Evolutionary conservation across 1,284 basidiomycete genomes (phyloP).

Genomic region (Pseudozyma sp.): DNA sequence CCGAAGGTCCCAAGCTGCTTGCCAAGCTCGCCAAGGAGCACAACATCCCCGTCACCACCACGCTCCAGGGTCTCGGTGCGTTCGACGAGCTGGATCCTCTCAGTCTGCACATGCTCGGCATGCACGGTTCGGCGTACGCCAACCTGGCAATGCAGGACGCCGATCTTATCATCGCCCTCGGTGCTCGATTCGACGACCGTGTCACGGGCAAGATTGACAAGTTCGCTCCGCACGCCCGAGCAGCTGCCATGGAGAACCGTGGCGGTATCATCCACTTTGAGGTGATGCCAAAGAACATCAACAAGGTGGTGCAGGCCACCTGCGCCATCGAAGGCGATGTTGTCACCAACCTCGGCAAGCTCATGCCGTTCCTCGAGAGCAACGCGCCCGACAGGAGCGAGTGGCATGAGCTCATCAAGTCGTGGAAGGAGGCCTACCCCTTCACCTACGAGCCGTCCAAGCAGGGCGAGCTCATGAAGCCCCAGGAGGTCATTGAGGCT

Average conservation of each 20-base stretch:
- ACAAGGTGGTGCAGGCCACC: constrained; percentile 96
- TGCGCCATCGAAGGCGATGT: constrained; percentile 96
- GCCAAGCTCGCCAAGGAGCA: constrained; percentile 83
- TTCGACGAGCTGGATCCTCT: constrained; percentile 88
- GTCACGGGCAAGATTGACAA: constrained; percentile 90
- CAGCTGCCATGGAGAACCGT: constrained; percentile 84
- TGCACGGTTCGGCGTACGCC: constrained; percentile 98
- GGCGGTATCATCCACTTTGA: constrained; percentile 99
- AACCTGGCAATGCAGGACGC: constrained; percentile 97
- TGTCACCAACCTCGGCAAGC: constrained; percentile 80
- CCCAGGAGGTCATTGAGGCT: constrained; percentile 95
- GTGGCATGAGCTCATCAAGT: constrained; percentile 78
- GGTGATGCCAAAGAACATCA: constrained; percentile 98
- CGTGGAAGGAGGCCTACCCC: constrained; percentile 89
- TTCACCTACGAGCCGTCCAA: constrained; percentile 84
- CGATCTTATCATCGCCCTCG: constrained; percentile 96
- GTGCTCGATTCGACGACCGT: constrained; percentile 96
- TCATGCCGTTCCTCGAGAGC: constrained; percentile 77
- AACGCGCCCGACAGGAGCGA: constrained; percentile 71
- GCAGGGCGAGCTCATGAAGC: constrained; percentile 82
- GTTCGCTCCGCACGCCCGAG: constrained; percentile 90
- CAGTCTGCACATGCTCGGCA: constrained; percentile 96
- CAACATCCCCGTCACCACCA: constrained; percentile 96
- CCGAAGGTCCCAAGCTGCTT: constrained; percentile 85
- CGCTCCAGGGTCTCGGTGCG: constrained; percentile 91